phyloP scores from a whole-genome alignment of 495 filamentous ascomycete species.

The Talaromyces liani region DNA sequence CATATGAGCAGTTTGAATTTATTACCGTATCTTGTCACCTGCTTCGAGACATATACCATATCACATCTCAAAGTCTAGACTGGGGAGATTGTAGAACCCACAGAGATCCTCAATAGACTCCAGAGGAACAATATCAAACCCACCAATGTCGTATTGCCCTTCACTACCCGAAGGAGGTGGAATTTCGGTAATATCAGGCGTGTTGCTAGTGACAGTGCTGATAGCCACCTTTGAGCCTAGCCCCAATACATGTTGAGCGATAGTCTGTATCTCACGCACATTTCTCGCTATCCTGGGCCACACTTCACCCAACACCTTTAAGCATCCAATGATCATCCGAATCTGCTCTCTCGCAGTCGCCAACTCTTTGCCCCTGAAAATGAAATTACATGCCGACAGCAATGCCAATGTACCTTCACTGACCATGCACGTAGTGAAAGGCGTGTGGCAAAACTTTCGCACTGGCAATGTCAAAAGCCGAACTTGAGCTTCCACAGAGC shows the following conservation, averaged over 20 bases:
- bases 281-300: slow-evolving; percentile 51
- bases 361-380: slow-evolving; percentile 18
- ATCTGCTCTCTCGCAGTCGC: slow-evolving; percentile 23
- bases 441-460: slow-evolving; percentile 17
- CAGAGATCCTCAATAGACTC: neutral
- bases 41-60: neutral
- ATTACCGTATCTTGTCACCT: neutral
- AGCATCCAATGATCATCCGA: slow-evolving; percentile 24
- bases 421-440: slow-evolving; percentile 27
- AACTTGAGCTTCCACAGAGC: slow-evolving; percentile 20
- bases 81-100: neutral
- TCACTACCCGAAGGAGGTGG: neutral
- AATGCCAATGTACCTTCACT: slow-evolving; percentile 21
- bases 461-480: slow-evolving; percentile 22
- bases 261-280: slow-evolving; percentile 67
- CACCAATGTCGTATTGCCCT: neutral
- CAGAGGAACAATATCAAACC: neutral
- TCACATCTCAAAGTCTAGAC: neutral
- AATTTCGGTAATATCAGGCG: neutral
- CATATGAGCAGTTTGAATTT: neutral
- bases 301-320: slow-evolving; percentile 19
- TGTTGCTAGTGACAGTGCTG: neutral
- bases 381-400: slow-evolving; percentile 21
- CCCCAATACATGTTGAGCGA: slow-evolving; percentile 48
- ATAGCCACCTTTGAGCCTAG: slow-evolving; percentile 5